Percentiles rank a stretch among this genome's conserved stretches.
These are phyloP conservation scores for Stramenopiles sp. DNA, from an alignment of 352 stramenopile species.

Conservation along the genomic window DNA sequence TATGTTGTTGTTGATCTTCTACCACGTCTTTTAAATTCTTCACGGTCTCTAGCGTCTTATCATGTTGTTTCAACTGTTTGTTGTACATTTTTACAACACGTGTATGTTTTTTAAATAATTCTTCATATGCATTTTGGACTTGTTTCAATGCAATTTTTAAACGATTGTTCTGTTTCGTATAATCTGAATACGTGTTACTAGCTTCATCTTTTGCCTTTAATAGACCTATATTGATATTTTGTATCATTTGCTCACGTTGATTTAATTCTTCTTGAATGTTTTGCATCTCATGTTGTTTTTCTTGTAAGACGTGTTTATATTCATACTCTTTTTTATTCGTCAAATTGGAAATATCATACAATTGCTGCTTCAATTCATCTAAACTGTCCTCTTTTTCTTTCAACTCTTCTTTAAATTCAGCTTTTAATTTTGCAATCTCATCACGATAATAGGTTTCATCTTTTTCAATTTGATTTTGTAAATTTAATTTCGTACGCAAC, in stretches of 20 bases:
- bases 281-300: too few relatives aligned
- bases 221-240: not conserved
- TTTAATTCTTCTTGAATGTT: not conserved
- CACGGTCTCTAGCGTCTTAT: not conserved
- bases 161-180: not conserved
- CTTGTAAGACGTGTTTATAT: too few relatives aligned
- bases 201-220: not conserved
- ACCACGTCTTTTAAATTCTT: not conserved
- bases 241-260: not conserved
- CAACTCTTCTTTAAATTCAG: too few relatives aligned
- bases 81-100: not conserved
- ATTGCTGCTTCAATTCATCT: too few relatives aligned
- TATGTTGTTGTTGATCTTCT: not conserved
- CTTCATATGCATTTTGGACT: not conserved
- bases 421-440: too few relatives aligned
- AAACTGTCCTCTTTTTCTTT: too few relatives aligned
- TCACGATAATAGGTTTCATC: too few relatives aligned
- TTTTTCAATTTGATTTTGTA: too few relatives aligned
- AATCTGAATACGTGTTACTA: not conserved
- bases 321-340: too few relatives aligned
- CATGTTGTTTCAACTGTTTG: not conserved
- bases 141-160: not conserved
- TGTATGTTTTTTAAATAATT: not conserved
- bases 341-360: too few relatives aligned
- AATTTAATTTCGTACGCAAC: too few relatives aligned